Evolutionary conservation across 352 stramenopile species (phyloP).

Genomic region (Phytophthora citricola): DNA sequence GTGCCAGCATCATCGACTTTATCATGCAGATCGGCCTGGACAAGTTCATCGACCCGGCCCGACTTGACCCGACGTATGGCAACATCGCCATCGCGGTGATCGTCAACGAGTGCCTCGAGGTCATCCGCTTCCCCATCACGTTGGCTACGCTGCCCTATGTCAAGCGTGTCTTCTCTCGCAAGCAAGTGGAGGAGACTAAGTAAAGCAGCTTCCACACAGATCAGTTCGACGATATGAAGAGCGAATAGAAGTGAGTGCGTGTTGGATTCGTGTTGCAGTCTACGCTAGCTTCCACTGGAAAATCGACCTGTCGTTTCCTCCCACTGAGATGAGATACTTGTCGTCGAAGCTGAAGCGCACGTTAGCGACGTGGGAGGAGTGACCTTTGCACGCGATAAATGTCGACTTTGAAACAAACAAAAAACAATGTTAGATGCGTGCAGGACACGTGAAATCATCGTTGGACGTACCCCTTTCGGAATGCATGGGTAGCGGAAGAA

Average conservation of each 20-base stretch:
- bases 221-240: conserved; percentile 6
- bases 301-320: conserved; percentile 86
- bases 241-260: conserved; percentile 24
- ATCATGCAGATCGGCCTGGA: conserved; percentile 85
- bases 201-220: conserved; percentile 18
- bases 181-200: conserved; percentile 43
- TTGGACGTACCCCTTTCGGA: conserved; percentile 58
- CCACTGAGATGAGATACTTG: conserved; percentile 82
- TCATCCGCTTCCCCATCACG: conserved; percentile 87
- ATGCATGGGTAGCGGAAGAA: conserved; percentile 89
- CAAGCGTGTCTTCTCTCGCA: conserved; percentile 72
- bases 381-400: conserved; percentile 60
- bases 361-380: conserved; percentile 86
- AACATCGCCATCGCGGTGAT: conserved; percentile 89
- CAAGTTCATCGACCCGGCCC: conserved; percentile 72
- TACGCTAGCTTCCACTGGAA: conserved; percentile 85
- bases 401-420: conserved; percentile 41
- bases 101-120: conserved; percentile 87
- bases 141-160: conserved; percentile 83
- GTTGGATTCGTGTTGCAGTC: conserved; percentile 11
- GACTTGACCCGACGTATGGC: conserved; percentile 85
- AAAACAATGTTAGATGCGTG: conserved; percentile 6
- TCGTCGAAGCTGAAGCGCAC: conserved; percentile 86
- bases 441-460: neutral
- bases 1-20: conserved; percentile 84